Evolutionary conservation across 176 grass and related monocot species (phyloP), one percentile per base, ranked within the genome.

Genomic region (Pontederia crassipes): DNA sequence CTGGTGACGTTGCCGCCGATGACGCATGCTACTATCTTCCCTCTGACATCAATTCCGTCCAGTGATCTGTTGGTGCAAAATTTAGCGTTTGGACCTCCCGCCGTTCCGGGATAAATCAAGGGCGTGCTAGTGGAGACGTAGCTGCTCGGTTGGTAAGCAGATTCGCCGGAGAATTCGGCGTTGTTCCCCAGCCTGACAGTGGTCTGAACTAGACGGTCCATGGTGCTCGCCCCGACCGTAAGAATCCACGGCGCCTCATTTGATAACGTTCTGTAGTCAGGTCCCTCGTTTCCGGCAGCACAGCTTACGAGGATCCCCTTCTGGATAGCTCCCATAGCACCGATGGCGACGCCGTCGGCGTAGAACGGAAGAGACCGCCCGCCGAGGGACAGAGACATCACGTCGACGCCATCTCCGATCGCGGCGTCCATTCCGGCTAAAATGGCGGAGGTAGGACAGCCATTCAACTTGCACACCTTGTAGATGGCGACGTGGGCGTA

Each of bases 181-280:
- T 17, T 17, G 66, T 56, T 54, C 2, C 66, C 66, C 3, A 69
- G 85, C 57, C 17, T 73, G 28, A 88, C 80, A 46, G 72, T 61
- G 45, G 85, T 71, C 0, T 67, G 72, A 58, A 80, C 76, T 55
- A 68, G 79, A 28, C 85, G 72, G 64, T 88, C 85, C 3, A 77
- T 65, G 0, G 85, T 73, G 0, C 80, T 77, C n/a, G 85, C 85
- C 2, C 46, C 73, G 29, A 89, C 80, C 4, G 81, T 84, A 7
- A 89, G 4, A 6, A 89, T 10, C 85, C 85, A 89, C 3, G 85
- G 85, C 24, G 73, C 80, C 12, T 89, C 85, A 48, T 84, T 89
- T 17, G 67, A 66, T 46, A 89, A 8, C 27, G 76, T 71, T 28
- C 56, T 59, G 17, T 65, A 24, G 7, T 0, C 0, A 68, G 85